Evolutionary conservation across 257 asterid species (phyloP).

Genomic region (Gardenia jasminoides): DNA sequence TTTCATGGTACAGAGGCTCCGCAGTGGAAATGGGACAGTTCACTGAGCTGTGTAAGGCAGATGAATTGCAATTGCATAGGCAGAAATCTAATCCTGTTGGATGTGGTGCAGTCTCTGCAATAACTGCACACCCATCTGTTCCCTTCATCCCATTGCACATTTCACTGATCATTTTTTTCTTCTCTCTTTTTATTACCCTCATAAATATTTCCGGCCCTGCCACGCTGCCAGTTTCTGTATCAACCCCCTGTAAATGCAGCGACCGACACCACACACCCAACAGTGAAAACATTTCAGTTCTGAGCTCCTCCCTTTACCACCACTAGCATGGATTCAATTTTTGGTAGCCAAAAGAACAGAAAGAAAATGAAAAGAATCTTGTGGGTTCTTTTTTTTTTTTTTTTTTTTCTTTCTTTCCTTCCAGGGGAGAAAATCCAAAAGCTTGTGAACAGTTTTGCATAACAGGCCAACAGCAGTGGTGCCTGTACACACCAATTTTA

Average conservation of each 20-base stretch:
- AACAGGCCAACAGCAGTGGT: neutral
- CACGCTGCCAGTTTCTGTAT: neutral
- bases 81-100: conserved; percentile 3
- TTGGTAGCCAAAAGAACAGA: too few species aligned
- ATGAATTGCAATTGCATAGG: neutral
- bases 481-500: neutral
- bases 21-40: conserved; percentile 9
- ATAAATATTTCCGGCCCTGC: neutral
- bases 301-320: neutral
- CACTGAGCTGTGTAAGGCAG: conserved; percentile 1
- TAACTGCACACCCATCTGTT: neutral
- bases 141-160: neutral
- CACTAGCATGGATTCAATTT: neutral
- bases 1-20: neutral
- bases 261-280: neutral
- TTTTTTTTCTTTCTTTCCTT: too few species aligned
- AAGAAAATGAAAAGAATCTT: too few species aligned
- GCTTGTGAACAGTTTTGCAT: neutral
- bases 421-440: neutral
- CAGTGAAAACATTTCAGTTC: neutral
- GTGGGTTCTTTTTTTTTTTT: neutral
- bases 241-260: neutral
- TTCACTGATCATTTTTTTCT: neutral
- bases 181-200: neutral
- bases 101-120: conserved; percentile 9